Percentiles rank a stretch among this genome's conserved stretches.
Conservation (phyloP, 345 rosid species). For the Citrus medica region DNA sequence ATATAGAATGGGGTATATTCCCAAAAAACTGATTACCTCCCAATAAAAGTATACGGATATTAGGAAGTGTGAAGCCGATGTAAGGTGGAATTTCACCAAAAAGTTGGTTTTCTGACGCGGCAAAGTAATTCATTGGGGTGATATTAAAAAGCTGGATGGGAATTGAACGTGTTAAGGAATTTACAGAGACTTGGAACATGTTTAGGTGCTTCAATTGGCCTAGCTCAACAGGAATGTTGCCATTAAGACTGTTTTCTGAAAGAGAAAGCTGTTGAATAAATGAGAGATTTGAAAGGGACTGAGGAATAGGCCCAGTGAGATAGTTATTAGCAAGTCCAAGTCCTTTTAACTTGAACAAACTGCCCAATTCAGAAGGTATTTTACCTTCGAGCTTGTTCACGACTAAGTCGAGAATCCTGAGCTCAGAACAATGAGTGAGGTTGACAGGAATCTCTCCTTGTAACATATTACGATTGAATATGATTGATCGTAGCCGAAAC, state of each 20-base stretch:
- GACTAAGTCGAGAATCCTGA: conserved; percentile 13
- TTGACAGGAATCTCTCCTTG: conserved; percentile 27
- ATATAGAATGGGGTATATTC: conserved; percentile 22
- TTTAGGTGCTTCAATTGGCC: conserved; percentile 18
- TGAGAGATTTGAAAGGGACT: conserved; percentile 22
- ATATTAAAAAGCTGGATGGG: conserved; percentile 25
- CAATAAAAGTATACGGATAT: conserved; percentile 4
- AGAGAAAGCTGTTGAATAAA: not conserved
- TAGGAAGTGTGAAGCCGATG: conserved; percentile 20
- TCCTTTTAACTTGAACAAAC: conserved; percentile 14
- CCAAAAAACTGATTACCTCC: conserved; percentile 17
- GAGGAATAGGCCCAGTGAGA: conserved; percentile 25
- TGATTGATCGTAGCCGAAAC: not conserved
- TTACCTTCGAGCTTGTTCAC: conserved; percentile 23
- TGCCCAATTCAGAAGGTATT: conserved; percentile 25
- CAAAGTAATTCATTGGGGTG: conserved; percentile 15
- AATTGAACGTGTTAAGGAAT: conserved; percentile 22
- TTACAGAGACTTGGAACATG: conserved; percentile 16
- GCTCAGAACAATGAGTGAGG: conserved; percentile 20
- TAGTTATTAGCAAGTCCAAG: conserved; percentile 20
- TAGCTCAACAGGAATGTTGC: conserved; percentile 22
- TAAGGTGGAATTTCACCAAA: conserved; percentile 14
- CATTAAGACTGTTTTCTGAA: conserved; percentile 23
- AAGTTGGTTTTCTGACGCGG: conserved; percentile 1
- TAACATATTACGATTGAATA: not conserved